Base-by-base conservation (phyloP, 257 asterid genomes). In the Echites panduratus region DNA sequence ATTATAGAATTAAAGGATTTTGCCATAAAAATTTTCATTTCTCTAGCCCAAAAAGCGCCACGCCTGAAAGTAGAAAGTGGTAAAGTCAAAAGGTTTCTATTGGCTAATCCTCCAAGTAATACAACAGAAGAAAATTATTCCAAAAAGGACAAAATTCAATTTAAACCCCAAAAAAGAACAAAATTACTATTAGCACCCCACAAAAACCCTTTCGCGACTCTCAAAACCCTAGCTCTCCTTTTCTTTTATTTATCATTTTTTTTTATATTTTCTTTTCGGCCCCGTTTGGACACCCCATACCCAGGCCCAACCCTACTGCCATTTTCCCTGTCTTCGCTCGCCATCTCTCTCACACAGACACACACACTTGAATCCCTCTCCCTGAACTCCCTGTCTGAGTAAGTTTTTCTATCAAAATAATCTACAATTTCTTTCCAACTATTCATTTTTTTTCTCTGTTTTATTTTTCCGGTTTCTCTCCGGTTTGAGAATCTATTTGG, bases 281-380 rank as follows among this genome's bases (percentile, higher is more conserved):
- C 79, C 26, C 56, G 19, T 78, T 79, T 82, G 89, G 89, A 75
- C 91, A 82, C 74, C 71, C 71, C 75, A 22, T 70, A 68, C 78
- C 78, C 75, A 70, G 77, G 79, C 74, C 79, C 87, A 87, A 78
- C 86, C 88, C 89, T 82, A 81, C 85, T 77, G 77, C 75, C 19
- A 41, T 38, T 44, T 68, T 43, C 52, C 54, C 9, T 70, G 58
- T 61, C 81, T 59, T 49, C 73, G 61, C 72, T 47, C 78, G 53
- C 71, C 44, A 53, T 26, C 73, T 77, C 77, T 61, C 67, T 54
- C 24, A 43, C 64, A 57, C 41, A 43, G 58, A 10, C 22, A 32
- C 38, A n/a, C 45, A 48, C 62, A 43, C 74, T 53, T 14, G 59
- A n/a, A 35, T 20, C 40, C 35, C 56, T 69, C 48, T 74, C 57